Conservation (phyloP, 208 protist species). For the Trypanosoma mega region DNA sequence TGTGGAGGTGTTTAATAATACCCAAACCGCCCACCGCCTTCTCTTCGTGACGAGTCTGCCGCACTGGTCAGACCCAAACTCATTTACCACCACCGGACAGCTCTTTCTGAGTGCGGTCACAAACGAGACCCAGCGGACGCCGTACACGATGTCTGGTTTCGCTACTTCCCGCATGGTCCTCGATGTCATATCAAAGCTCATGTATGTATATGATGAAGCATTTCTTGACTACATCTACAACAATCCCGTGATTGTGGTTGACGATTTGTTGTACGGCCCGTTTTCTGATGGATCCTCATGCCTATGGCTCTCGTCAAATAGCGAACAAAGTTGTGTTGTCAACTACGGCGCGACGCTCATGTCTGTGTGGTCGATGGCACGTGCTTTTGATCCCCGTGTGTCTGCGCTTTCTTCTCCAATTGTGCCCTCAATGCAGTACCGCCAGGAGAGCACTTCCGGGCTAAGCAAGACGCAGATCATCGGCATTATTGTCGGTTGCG, state of each 20-base stretch:
- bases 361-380: slow-evolving; percentile 24
- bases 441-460: not conserved
- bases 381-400: slow-evolving; percentile 32
- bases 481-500: slow-evolving; percentile 33
- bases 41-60: slow-evolving; percentile 48
- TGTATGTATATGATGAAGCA: not conserved
- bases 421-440: slow-evolving; percentile 48
- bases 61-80: slow-evolving; percentile 35
- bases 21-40: slow-evolving; percentile 21
- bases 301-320: not conserved
- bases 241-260: not conserved
- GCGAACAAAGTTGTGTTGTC: not conserved
- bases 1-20: slow-evolving; percentile 17
- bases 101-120: slow-evolving; percentile 15
- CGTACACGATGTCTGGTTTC: slow-evolving; percentile 15
- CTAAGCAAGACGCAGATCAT: slow-evolving; percentile 23
- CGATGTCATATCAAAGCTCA: not conserved
- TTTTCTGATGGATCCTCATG: not conserved
- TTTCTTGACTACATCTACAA: not conserved
- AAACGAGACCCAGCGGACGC: slow-evolving; percentile 3
- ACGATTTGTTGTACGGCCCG: not conserved
- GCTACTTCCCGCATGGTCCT: not conserved
- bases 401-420: slow-evolving; percentile 2
- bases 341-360: slow-evolving; percentile 61
- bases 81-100: slow-evolving; percentile 6